A percentile compares a stretch with the other conserved stretches of the same genome.
Evolutionary conservation across 2,329 filamentous ascomycete species (phyloP).

Genomic region (Sporothrix dimorphospora): DNA sequence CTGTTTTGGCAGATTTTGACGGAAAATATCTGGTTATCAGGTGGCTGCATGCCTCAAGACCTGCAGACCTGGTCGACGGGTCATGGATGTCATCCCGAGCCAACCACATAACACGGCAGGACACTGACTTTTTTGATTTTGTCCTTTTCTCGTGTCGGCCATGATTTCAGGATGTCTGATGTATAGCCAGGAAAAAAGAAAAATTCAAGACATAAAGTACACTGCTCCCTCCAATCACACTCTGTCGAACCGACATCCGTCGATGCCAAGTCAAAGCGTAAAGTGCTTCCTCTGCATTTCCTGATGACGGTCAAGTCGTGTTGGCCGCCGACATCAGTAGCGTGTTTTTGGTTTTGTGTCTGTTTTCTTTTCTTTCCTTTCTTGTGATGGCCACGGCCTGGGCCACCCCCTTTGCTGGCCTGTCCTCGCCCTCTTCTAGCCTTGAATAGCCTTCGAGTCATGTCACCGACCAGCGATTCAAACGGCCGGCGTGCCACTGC

Average conservation of each 20-base stretch:
- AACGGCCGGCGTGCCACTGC: not conserved
- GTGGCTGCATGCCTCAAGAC: not conserved
- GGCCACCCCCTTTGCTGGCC: not conserved
- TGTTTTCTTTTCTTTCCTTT: not conserved
- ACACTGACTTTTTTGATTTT: not conserved
- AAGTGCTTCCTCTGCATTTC: not conserved
- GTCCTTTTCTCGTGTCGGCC: not conserved
- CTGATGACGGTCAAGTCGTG: not conserved
- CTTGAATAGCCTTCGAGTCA: slow-evolving; percentile 19
- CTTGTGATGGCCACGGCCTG: not conserved
- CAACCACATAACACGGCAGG: slow-evolving; percentile 19
- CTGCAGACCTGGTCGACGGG: not conserved
- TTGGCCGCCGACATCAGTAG: slow-evolving; percentile 10
- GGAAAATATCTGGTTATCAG: not conserved
- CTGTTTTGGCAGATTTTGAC: not conserved
- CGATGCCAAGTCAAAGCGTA: not conserved
- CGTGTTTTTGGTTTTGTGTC: not conserved
- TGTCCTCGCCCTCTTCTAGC: too few relatives aligned
- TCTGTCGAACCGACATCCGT: not conserved
- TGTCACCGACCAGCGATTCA: not conserved
- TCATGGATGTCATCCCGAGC: not conserved
- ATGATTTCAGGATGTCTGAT: not conserved
- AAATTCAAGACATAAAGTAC: too few relatives aligned
- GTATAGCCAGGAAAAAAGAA: too few relatives aligned
- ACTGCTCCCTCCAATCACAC: not conserved